Evolutionary conservation across 805 yeast genomes (phyloP).

Genomic region (Monosporozyma siamensis): DNA sequence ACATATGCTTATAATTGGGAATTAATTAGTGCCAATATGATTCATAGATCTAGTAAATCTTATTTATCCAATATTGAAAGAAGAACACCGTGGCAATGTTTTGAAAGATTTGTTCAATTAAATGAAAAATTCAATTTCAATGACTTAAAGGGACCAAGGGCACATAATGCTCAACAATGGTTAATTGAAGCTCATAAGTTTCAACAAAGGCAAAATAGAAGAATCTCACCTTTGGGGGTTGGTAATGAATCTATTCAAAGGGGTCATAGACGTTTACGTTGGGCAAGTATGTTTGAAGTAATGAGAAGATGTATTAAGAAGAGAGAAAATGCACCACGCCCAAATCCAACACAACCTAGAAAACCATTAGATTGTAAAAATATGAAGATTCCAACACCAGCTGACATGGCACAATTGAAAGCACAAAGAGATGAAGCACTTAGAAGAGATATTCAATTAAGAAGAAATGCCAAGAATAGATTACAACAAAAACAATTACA

Average conservation of each 20-base stretch:
- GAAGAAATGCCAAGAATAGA: conserved; percentile 26
- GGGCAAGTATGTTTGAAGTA: conserved; percentile 98
- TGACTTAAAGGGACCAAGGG: conserved; percentile 81
- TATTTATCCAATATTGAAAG: conserved; percentile 86
- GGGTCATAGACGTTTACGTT: conserved; percentile 81
- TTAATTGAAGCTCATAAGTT: conserved; percentile 82
- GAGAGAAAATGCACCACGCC: conserved; percentile 67
- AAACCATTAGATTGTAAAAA: conserved; percentile 34
- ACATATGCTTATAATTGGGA: conserved; percentile 92
- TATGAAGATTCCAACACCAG: conserved; percentile 64
- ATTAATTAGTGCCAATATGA: conserved; percentile 72
- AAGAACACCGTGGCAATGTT: conserved; percentile 98
- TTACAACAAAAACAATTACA: conserved; percentile 22
- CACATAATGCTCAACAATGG: conserved; percentile 83
- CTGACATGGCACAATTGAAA: conserved; percentile 74
- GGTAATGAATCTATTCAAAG: conserved; percentile 86
- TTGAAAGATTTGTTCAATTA: conserved; percentile 88
- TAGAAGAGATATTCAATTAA: conserved; percentile 46
- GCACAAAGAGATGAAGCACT: conserved; percentile 78
- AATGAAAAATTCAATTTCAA: conserved; percentile 78
- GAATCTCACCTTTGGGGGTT: conserved; percentile 90
- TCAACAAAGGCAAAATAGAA: conserved; percentile 77
- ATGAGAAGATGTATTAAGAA: conserved; percentile 83
- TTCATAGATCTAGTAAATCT: conserved; percentile 53
- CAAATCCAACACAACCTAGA: conserved; percentile 39